Base-by-base conservation (phyloP, 1,284 basidiomycete genomes). In the Tausonia pullulans region DNA sequence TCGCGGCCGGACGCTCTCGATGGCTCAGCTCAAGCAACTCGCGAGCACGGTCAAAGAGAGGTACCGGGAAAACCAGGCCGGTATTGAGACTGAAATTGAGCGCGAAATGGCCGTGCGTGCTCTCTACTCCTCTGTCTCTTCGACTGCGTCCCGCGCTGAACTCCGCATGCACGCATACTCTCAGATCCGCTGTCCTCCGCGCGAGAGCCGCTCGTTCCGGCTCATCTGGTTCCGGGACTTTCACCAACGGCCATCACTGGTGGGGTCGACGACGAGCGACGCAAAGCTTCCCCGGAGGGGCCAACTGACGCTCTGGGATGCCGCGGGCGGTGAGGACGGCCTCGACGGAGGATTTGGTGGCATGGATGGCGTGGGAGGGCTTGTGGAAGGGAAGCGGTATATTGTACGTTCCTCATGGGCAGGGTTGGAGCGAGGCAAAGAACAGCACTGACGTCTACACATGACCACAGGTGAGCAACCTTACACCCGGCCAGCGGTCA, bases 281-380 rank as follows among this genome's bases (percentile, higher is more conserved):
- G 13, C 77, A 27, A 27, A 27, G 27, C 27, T 27, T 80, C 40
- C 79, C 64, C 81, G 88, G 14, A 79, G 76, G 1, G 90, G 83
- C 0, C 87, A 90, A 72, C 70, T 96, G 58, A 93, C 87, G 0
- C 81, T 92, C 0, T 94, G 90, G 90, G 89, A 95, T 71, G 85
- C 84, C 1, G 76, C 84, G 4, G 78, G 76, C 8, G 77, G 78
- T 9, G 75, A 79, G 4, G 64, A 61, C 3, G 27, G 7, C 27
- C 55, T 57, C 13, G 43, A n/a, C 27, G 27, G 27, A 27, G 27
- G 27, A 27, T 27, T 27, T 27, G 27, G 27, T 27, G 27, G 27
- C 27, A 27, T 27, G 27, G 27, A 27, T 27, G 27, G 27, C 27
- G 27, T 27, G 2, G 85, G 83, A 6, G 72, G 78, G 3, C 83